Base-by-base conservation (phyloP, 2,329 filamentous ascomycete species). In the Fusarium verrucosum region DNA sequence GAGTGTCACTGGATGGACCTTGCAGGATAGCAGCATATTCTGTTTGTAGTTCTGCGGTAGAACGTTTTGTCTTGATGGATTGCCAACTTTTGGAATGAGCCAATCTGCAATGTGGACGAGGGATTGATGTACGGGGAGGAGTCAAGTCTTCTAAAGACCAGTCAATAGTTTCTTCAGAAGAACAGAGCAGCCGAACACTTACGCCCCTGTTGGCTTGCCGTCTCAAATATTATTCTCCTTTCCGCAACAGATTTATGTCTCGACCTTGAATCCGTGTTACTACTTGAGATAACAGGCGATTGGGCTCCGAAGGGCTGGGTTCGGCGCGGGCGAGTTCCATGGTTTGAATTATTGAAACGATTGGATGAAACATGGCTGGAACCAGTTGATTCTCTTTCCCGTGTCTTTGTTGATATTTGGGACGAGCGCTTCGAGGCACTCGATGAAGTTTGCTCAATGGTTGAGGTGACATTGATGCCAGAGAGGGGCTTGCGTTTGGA, bases 221-320 rank as follows among this genome's bases (percentile, higher is more conserved):
- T 20, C 38, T 72, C 70, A 23, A 72, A 72, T 19, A 71, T 46
- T 44, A 28, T 70, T 26, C 66, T 62, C 38, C 68, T 71, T 35
- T 72, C 68, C 5, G 70, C 70, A 11, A 72, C 68, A 7, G 68
- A 72, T 16, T 61, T 71, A 14, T 61, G 69, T 25, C 62, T 62
- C 22, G 50, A 40, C n/a, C 44, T 59, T 17, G 25, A 30, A 25
- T 33, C 36, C 26, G 14, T 14, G 32, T 37, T 33, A 11, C 50
- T 64, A 11, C 17, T 46, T 23, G 44, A 33, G 5, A 22, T 32
- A 13, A 36, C 16, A 20, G 55, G 49, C n/a, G 45, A 26, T 17
- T 50, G 56, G 17, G 56, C 10, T 19, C 45, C 53, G n/a, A 69
- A 38, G 5, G 65, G 69, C 41, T 55, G 50, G 3, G 65, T 65